Conservation (phyloP, 108 stramenopile species). For the Cylindrotheca closterium region DNA sequence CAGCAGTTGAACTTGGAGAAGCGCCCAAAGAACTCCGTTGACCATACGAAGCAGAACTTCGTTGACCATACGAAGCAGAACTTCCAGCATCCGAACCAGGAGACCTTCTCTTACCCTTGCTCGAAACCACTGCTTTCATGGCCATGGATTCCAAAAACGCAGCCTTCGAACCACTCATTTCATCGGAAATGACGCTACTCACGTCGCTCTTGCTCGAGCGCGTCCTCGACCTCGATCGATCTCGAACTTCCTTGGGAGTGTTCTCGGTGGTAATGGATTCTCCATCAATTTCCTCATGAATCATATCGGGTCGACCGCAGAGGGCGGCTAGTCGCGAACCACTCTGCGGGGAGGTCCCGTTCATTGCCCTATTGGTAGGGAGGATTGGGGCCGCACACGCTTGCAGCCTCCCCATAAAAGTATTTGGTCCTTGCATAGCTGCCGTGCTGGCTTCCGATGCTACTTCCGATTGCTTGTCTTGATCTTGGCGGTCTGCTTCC, state of each 20-base stretch:
- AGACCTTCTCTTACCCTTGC: constrained; percentile 21
- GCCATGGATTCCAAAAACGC: constrained; percentile 72
- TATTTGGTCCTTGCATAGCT: constrained; percentile 35
- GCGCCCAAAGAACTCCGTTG: too few relatives aligned
- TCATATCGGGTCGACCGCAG: constrained; percentile 66
- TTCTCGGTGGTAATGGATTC: constrained; percentile 9
- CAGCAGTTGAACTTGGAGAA: background rate
- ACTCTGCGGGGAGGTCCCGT: constrained; percentile 32
- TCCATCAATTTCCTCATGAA: constrained; percentile 40
- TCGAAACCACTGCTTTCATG: constrained; percentile 60
- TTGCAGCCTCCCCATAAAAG: constrained; percentile 48
- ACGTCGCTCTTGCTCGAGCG: constrained; percentile 18
- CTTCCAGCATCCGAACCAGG: constrained; percentile 9
- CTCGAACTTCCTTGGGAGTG: background rate
- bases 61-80: background rate
- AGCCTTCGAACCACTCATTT: constrained; percentile 57
- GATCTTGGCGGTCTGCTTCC: constrained; percentile 35
- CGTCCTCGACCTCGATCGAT: constrained; percentile 17
- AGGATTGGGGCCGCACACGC: constrained; percentile 60
- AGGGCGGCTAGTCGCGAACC: too few relatives aligned
- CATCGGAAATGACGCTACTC: constrained; percentile 50
- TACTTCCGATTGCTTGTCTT: constrained; percentile 32
- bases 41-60: background rate
- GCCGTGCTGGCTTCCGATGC: constrained; percentile 47
- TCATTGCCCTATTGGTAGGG: constrained; percentile 6